phyloP scores from a whole-genome alignment of 495 filamentous ascomycete genomes.

The Penicillium coprophilum region DNA sequence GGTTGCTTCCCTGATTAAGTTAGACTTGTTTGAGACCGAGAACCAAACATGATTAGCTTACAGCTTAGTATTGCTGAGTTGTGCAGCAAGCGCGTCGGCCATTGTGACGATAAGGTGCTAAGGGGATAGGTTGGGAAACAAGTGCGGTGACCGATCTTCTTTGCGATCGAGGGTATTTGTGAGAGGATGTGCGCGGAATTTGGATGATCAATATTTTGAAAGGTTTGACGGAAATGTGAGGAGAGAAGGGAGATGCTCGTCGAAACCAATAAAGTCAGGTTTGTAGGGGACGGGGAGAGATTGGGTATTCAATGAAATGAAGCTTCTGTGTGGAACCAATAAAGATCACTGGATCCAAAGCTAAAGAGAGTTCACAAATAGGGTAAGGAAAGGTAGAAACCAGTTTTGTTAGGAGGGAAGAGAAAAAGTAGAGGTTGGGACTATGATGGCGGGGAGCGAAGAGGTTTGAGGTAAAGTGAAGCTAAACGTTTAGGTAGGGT shows the following conservation, averaged over 20 bases:
- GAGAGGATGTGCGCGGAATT: not conserved
- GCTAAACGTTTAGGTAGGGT: constrained; percentile 6
- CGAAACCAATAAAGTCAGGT: constrained; percentile 1
- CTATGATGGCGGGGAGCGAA: constrained; percentile 13
- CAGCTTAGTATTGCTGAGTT: constrained; percentile 72
- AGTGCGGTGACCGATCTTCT: not conserved
- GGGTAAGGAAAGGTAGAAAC: not conserved
- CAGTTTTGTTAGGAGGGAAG: not conserved
- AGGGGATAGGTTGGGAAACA: constrained; percentile 8
- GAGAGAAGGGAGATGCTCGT: not conserved
- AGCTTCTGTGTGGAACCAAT: not conserved
- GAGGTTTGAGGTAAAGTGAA: constrained; percentile 11
- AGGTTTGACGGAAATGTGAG: not conserved
- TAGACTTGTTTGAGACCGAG: constrained; percentile 4
- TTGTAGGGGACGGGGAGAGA: not conserved
- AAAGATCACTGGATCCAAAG: not conserved
- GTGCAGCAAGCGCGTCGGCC: constrained; percentile 62
- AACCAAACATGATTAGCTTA: constrained; percentile 34
- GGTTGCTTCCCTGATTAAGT: constrained; percentile 47
- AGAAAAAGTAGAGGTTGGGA: not conserved
- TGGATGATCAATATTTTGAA: not conserved
- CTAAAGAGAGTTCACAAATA: constrained; percentile 3
- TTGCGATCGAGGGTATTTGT: not conserved
- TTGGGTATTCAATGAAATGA: constrained; percentile 1
- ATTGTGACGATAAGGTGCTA: constrained; percentile 38